Evolutionary conservation across 2,329 filamentous ascomycete genomes (phyloP), one percentile per base, ranked within the genome.

Genomic region (Trichoderma harzianum): DNA sequence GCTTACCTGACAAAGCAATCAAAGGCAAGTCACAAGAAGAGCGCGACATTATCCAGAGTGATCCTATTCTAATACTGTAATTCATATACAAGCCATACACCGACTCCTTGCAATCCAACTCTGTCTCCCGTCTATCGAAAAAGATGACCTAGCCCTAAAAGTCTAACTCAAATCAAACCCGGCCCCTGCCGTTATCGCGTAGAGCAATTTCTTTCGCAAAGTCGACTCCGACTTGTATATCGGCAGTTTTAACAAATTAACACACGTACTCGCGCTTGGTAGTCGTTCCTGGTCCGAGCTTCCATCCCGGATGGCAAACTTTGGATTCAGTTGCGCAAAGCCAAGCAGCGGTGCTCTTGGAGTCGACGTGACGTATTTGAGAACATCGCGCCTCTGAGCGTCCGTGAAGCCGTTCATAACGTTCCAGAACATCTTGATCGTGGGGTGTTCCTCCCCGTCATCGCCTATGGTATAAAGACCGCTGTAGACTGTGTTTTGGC

Each of bases 311-410:
- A 99, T 98, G 78, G 91, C 95, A 80, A 99, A 99, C 51, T 87
- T 86, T 3, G 96, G 96, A 71, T 91, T 92, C 74, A 99, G 83
- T 78, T 96, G 92, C 21, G 90, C 89, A 79, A 99, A 99, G 0
- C 96, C 96, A 3, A 98, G 83, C 58, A 99, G 83, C 3, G 96
- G 96, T 34, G 95, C 95, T 47, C 96, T 87, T 0, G 96, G 95
- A 11, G 96, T 98, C 32, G 92, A 95, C 6, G 95, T 99, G 61
- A 98, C 96, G 76, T 98, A 99, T 78, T 97, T 97, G 74, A 99
- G 87, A 72, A 99, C 93, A 71, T 95, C 93, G 28, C 94, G 87
- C 4, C 93, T 87, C 79, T 98, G 93, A 26, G 85, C 85, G 77
- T 98, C 95, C 11, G 86, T 86, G 73, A 99, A 87, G 4, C 85